These are phyloP conservation scores for Paraconiothyrium sp. DNA, from an alignment of 2,329 filamentous ascomycete species.

Conservation along the genomic window DNA sequence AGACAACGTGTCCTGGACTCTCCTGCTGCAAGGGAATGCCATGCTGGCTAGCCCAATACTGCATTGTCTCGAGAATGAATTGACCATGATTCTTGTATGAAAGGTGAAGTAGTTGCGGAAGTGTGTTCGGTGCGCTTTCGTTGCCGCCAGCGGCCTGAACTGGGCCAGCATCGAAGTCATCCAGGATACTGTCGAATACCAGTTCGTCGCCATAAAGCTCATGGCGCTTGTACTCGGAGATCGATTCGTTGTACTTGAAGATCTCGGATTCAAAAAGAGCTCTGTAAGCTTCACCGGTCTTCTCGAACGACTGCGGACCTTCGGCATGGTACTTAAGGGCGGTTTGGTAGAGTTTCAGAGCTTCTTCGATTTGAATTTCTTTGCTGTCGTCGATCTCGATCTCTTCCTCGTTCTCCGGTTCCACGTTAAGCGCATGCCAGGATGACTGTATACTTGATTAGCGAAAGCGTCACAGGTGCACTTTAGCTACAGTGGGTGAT, in stretches of 20 bases:
- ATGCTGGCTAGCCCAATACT: constrained; percentile 56
- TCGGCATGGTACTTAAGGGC: constrained; percentile 92
- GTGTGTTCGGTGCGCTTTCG: constrained; percentile 79
- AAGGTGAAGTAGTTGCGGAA: constrained; percentile 90
- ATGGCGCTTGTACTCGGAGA: constrained; percentile 82
- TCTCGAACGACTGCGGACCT: constrained; percentile 76
- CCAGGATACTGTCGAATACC: constrained; percentile 54
- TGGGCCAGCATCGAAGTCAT: constrained; percentile 50
- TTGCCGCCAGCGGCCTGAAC: constrained; percentile 66
- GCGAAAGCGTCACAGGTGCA: neutral
- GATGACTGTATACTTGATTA: constrained; percentile 50
- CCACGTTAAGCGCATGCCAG: constrained; percentile 92
- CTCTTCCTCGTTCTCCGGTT: constrained; percentile 88
- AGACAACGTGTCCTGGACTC: constrained; percentile 32
- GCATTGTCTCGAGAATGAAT: constrained; percentile 81
- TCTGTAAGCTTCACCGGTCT: constrained; percentile 83
- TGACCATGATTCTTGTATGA: constrained; percentile 96
- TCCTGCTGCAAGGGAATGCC: constrained; percentile 47
- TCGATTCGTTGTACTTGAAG: constrained; percentile 88
- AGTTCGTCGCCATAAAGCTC: constrained; percentile 59
- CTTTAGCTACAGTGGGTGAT: neutral
- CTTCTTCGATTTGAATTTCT: constrained; percentile 96
- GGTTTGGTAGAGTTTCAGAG: constrained; percentile 90
- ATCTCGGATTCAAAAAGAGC: constrained; percentile 91
- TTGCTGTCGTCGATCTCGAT: constrained; percentile 95